phyloP scores from a whole-genome alignment of 805 yeast species.

The Candida stauntonica region DNA sequence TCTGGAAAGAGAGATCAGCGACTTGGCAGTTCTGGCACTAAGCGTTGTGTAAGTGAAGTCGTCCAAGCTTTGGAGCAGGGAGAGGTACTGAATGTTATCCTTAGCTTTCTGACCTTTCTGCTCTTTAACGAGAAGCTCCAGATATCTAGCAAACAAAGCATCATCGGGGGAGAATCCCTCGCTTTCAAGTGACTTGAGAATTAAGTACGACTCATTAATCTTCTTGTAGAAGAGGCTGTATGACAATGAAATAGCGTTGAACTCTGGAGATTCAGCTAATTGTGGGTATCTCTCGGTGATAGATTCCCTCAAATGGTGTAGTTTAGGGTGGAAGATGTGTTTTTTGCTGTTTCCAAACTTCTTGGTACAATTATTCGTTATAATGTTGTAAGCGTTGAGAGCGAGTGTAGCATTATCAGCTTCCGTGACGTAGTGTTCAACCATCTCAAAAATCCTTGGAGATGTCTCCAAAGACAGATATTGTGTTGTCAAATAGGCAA shows the following conservation, averaged over 20 bases:
- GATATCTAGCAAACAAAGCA: constrained; percentile 2
- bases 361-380: neutral
- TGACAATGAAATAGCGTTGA: neutral
- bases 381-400: neutral
- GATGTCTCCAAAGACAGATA: constrained; percentile 3
- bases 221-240: constrained; percentile 3
- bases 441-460: neutral
- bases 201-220: neutral
- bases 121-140: neutral
- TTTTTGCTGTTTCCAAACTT: neutral
- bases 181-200: neutral
- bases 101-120: no score
- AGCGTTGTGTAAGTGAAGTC: constrained; percentile 13
- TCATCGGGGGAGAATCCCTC: neutral
- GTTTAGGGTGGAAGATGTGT: neutral
- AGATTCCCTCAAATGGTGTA: neutral
- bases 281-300: constrained; percentile 4
- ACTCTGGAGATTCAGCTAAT: constrained; percentile 1
- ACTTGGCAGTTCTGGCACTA: neutral
- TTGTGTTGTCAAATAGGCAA: constrained; percentile 1
- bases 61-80: constrained; percentile 6
- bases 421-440: neutral
- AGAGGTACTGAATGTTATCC: neutral
- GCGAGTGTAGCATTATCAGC: constrained; percentile 11
- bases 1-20: constrained; percentile 2